Percentiles rank a stretch among this genome's conserved stretches.
These are phyloP conservation scores for Marasmius fiardii DNA, from an alignment of 1,284 basidiomycete genomes.

Conservation along the genomic window DNA sequence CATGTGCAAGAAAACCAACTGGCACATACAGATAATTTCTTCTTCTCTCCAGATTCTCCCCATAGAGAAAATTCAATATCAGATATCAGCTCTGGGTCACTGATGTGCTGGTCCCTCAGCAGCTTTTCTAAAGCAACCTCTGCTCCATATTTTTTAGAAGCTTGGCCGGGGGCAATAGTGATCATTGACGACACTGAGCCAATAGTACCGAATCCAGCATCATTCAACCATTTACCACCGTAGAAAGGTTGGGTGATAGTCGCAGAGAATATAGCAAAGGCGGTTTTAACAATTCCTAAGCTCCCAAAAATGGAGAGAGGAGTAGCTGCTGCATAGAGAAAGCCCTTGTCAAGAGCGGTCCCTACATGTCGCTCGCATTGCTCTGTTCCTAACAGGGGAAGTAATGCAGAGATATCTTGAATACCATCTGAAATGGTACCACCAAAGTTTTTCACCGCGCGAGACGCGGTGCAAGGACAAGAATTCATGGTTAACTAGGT, in stretches of 20 bases:
- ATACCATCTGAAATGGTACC: conserved; percentile 12
- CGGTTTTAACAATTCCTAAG: conserved; percentile 2
- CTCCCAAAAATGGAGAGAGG: conserved; percentile 6
- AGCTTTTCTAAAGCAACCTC: neutral
- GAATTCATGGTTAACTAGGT: no score
- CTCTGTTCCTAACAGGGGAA: conserved; percentile 17
- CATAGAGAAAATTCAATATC: neutral
- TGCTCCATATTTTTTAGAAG: neutral
- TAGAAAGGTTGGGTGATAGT: neutral
- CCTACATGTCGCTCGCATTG: conserved; percentile 15
- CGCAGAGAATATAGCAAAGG: neutral
- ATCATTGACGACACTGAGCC: conserved; percentile 3
- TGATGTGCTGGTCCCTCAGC: neutral
- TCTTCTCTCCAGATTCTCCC: neutral
- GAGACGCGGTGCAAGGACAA: no score
- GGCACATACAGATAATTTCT: neutral
- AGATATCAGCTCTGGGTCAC: neutral
- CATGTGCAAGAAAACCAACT: neutral
- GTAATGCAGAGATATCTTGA: conserved; percentile 16
- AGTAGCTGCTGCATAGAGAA: neutral
- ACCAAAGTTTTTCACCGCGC: no score
- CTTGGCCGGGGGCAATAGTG: neutral
- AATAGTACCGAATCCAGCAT: neutral
- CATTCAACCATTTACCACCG: neutral
- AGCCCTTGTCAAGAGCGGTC: conserved; percentile 5